Base-by-base conservation (phyloP, 2,329 filamentous ascomycete species). In the Macroventuria anomochaeta region DNA sequence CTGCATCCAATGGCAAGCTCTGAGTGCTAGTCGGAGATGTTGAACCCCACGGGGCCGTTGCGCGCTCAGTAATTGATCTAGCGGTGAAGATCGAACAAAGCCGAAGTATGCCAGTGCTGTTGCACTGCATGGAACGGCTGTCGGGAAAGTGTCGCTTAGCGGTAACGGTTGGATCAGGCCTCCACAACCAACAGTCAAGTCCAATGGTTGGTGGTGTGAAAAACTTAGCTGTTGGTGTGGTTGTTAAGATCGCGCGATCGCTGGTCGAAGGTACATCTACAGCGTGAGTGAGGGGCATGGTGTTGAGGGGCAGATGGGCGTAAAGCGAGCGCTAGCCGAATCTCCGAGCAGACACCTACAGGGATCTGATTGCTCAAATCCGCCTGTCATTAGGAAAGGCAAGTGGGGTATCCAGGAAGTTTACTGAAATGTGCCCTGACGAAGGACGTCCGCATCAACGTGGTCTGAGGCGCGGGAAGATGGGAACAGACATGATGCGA, bases 261-360 rank as follows among this genome's bases (percentile, higher is more conserved):
- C 31, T 33, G 37, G n/a, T 38, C 10, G 17, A 25, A 31, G 39
- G 32, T 33, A 33, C 42, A 26, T 39, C 21, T 55, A 40, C 28
- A 37, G 46, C 21, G 41, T 29, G 40, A 23, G 21, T 29, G 50
- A 54, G 55, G 50, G 58, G 51, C 57, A 53, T 71, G 68, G 68
- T 70, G 68, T 70, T 70, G 68, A 63, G 67, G 66, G 67, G 68
- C 58, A 56, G 34, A 26, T n/a, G n/a, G n/a, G n/a, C n/a, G n/a
- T n/a, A n/a, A n/a, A n/a, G n/a, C n/a, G n/a, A n/a, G n/a, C n/a
- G n/a, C n/a, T n/a, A n/a, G n/a, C n/a, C n/a, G n/a, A n/a, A n/a
- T n/a, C n/a, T n/a, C n/a, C n/a, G n/a, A n/a, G n/a, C n/a, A n/a
- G n/a, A n/a, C n/a, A 11, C 31, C 10, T 58, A 58, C 63, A 67